Evolutionary conservation across 2,329 filamentous ascomycete genomes (phyloP).

Genomic region (Microdochium trichocladiopsis): DNA sequence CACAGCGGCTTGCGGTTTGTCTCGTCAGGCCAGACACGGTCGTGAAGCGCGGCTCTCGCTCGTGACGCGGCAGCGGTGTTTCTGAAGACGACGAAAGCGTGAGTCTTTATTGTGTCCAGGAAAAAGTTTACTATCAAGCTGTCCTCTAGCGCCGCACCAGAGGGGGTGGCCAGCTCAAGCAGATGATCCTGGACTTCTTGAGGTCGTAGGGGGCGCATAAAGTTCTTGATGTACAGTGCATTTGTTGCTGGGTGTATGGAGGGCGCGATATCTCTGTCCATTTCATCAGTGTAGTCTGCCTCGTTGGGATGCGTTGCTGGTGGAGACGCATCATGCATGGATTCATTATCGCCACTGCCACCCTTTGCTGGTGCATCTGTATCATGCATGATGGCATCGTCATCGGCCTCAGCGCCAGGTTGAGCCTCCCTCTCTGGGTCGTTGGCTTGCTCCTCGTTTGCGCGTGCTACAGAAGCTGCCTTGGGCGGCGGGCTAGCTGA

Average conservation of each 20-base stretch:
- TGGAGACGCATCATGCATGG: not conserved
- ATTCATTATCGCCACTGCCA: not conserved
- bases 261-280: conserved; percentile 35
- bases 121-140: conserved; percentile 62
- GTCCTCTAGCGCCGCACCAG: conserved; percentile 39
- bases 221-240: conserved; percentile 81
- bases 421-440: not conserved
- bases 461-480: not conserved
- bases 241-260: conserved; percentile 66
- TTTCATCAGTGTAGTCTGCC: conserved; percentile 5
- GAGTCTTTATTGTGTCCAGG: conserved; percentile 79
- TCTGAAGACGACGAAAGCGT: conserved; percentile 73
- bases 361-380: not conserved
- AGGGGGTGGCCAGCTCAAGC: conserved; percentile 56
- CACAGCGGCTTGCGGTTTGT: conserved; percentile 75
- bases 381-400: not conserved
- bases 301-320: not conserved
- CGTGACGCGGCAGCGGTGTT: conserved; percentile 65
- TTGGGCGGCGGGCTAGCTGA: not conserved
- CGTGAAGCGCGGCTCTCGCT: conserved; percentile 70
- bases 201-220: conserved; percentile 79
- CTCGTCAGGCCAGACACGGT: conserved; percentile 80
- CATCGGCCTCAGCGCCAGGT: not conserved
- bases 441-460: not conserved
- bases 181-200: conserved; percentile 63